A percentile compares a stretch with the other conserved stretches of the same genome.
phyloP scores from a whole-genome alignment of 352 stramenopile genomes.

The Phytophthora quininea region DNA sequence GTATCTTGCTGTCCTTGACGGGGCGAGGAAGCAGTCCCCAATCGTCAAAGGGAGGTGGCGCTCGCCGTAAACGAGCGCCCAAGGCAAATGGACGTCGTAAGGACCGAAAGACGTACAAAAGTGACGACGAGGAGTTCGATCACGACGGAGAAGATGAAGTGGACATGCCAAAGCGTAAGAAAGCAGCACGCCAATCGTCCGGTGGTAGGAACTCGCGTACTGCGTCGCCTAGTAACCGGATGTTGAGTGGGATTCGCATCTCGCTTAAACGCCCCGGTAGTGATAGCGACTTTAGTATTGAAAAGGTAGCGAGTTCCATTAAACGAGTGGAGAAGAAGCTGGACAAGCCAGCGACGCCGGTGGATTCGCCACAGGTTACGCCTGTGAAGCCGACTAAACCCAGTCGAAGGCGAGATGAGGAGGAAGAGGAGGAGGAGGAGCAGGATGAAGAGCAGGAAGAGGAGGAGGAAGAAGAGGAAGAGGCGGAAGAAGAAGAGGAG shows the following conservation, averaged over 20 bases:
- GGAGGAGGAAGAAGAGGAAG: constrained; percentile 53
- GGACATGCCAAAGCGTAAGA: constrained; percentile 44
- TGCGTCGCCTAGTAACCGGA: constrained; percentile 28
- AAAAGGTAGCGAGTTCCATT: constrained; percentile 48
- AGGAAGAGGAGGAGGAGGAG: no score
- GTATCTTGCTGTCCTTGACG: constrained; percentile 88
- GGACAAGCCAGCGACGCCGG: constrained; percentile 17
- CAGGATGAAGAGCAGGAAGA: constrained; percentile 48
- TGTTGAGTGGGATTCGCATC: constrained; percentile 49
- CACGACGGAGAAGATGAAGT: constrained; percentile 44
- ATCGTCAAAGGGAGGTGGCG: constrained; percentile 43
- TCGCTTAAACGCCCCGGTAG: constrained; percentile 31
- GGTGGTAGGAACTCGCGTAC: constrained; percentile 27
- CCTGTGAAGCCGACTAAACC: constrained; percentile 20
- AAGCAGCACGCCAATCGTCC: constrained; percentile 37
- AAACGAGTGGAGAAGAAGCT: constrained; percentile 55
- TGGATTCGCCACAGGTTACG: constrained; percentile 17
- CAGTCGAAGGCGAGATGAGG: constrained; percentile 6
- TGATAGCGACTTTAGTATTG: constrained; percentile 36
- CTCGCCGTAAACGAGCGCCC: constrained; percentile 37
- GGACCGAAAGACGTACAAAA: constrained; percentile 47
- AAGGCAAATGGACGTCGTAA: constrained; percentile 47
- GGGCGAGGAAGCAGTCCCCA: constrained; percentile 51
- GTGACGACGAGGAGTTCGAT: constrained; percentile 61
- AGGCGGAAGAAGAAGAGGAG: no score